Evolutionary conservation across 371 early-diverging fungal genomes (phyloP).

Genomic region (Batkoa obscura): DNA sequence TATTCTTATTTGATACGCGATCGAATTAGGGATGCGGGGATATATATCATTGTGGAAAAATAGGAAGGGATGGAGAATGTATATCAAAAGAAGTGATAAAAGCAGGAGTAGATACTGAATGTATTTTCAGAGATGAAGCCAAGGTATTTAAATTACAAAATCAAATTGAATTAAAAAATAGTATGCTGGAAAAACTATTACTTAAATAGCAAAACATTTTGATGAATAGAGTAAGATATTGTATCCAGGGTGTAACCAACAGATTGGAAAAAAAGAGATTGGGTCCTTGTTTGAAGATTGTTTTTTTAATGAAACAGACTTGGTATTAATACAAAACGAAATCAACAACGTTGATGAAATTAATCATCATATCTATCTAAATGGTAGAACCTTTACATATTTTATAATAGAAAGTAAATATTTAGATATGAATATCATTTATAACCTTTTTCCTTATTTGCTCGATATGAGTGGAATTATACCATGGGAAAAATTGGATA

Average conservation of each 20-base stretch:
- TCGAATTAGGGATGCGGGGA: slow-evolving; percentile 31
- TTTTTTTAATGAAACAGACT: too few relatives aligned
- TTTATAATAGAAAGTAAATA: too few relatives aligned
- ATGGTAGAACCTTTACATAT: too few relatives aligned
- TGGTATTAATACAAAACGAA: too few relatives aligned
- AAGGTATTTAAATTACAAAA: slow-evolving; percentile 10
- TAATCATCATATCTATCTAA: too few relatives aligned
- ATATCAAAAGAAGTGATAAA: slow-evolving; percentile 31
- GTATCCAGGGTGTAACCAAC: slow-evolving; percentile 58
- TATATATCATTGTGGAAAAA: slow-evolving; percentile 52
- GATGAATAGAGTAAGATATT: slow-evolving; percentile 77
- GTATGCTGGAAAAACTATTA: slow-evolving; percentile 71
- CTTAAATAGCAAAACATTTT: slow-evolving; percentile 45
- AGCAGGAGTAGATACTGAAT: slow-evolving; percentile 26
- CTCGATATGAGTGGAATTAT: too few relatives aligned
- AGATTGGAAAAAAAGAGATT: slow-evolving; percentile 61
- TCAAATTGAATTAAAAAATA: slow-evolving; percentile 6
- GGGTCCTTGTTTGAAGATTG: too few relatives aligned
- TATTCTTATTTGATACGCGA: background rate
- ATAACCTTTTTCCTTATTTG: too few relatives aligned
- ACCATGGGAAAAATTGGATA: too few relatives aligned
- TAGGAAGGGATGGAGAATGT: slow-evolving; percentile 77
- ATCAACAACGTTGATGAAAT: too few relatives aligned
- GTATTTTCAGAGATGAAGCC: slow-evolving; percentile 15
- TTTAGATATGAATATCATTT: too few relatives aligned